Evolutionary conservation across 306 rosid species (phyloP).

Genomic region (Cicer yamashitae): DNA sequence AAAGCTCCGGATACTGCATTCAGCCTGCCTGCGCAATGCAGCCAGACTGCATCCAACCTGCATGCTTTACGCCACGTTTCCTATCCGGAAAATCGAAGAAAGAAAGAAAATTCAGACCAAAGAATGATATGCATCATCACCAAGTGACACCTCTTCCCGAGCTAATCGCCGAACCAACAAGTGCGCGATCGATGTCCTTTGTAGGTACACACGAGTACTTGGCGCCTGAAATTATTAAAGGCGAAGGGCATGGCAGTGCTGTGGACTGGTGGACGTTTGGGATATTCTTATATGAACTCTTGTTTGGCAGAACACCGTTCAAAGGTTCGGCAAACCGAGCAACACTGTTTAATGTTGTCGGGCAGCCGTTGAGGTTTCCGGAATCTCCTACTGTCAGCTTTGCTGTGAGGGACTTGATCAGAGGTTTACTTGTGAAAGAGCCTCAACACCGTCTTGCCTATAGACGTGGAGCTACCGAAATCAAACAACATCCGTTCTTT

Average conservation of each 20-base stretch:
- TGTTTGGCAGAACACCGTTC: slow-evolving; percentile 93
- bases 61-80: slow-evolving; percentile 83
- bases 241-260: slow-evolving; percentile 99
- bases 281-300: slow-evolving; percentile 89
- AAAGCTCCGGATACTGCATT: slow-evolving; percentile 75
- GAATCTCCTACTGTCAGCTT: slow-evolving; percentile 91
- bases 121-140: slow-evolving; percentile 62
- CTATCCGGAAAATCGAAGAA: slow-evolving; percentile 71
- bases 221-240: slow-evolving; percentile 94
- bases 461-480: slow-evolving; percentile 91
- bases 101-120: slow-evolving; percentile 65
- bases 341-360: slow-evolving; percentile 89
- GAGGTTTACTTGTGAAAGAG: slow-evolving; percentile 96
- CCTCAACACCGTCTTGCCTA: slow-evolving; percentile 98
- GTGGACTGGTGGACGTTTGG: slow-evolving; percentile 99
- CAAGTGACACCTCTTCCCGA: slow-evolving; percentile 88
- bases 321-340: slow-evolving; percentile 86
- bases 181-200: slow-evolving; percentile 95
- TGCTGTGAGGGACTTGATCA: slow-evolving; percentile 93
- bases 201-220: slow-evolving; percentile 98
- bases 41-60: slow-evolving; percentile 84
- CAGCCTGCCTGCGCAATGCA: slow-evolving; percentile 83
- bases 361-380: slow-evolving; percentile 93
- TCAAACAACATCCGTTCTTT: slow-evolving; percentile 94
- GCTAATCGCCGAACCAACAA: slow-evolving; percentile 89